Conservation (phyloP, 805 yeast species). For the Priceomyces castillae region DNA sequence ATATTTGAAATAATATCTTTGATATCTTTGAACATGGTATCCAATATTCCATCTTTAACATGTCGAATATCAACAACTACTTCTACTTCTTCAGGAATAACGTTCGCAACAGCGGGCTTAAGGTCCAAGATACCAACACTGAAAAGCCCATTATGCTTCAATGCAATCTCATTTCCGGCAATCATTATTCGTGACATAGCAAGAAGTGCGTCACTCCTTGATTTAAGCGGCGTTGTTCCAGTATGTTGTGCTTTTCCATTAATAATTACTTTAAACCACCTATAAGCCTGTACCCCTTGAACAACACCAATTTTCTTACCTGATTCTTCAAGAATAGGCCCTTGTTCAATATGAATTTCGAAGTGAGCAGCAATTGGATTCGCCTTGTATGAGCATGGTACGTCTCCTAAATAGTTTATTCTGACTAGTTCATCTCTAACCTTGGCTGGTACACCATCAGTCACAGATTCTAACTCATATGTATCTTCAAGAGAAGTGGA, state of each 20-base stretch:
- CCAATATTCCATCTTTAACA: slow-evolving; percentile 42
- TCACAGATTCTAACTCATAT: slow-evolving; percentile 51
- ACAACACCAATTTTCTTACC: slow-evolving; percentile 62
- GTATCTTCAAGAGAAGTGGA: slow-evolving; percentile 44
- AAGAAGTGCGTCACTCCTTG: slow-evolving; percentile 60
- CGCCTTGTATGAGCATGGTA: slow-evolving; percentile 43
- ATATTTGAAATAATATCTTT: slow-evolving; percentile 36
- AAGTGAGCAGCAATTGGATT: slow-evolving; percentile 67
- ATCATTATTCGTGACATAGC: slow-evolving; percentile 57
- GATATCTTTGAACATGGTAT: slow-evolving; percentile 35
- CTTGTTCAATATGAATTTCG: slow-evolving; percentile 76
- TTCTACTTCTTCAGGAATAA: slow-evolving; percentile 58
- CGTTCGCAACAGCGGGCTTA: slow-evolving; percentile 62
- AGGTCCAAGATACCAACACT: slow-evolving; percentile 58
- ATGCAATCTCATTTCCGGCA: slow-evolving; percentile 54
- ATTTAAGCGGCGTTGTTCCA: slow-evolving; percentile 66
- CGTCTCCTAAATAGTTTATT: slow-evolving; percentile 60
- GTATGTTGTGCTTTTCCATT: slow-evolving; percentile 68
- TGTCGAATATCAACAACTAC: slow-evolving; percentile 63
- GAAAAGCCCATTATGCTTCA: slow-evolving; percentile 49
- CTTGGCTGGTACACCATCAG: slow-evolving; percentile 46
- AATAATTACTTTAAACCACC: slow-evolving; percentile 56
- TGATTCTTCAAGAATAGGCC: slow-evolving; percentile 62
- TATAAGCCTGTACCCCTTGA: slow-evolving; percentile 61
- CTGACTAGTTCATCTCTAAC: slow-evolving; percentile 55